Evolutionary conservation across 345 rosid species (phyloP).

Genomic region (Dovyalis caffra): DNA sequence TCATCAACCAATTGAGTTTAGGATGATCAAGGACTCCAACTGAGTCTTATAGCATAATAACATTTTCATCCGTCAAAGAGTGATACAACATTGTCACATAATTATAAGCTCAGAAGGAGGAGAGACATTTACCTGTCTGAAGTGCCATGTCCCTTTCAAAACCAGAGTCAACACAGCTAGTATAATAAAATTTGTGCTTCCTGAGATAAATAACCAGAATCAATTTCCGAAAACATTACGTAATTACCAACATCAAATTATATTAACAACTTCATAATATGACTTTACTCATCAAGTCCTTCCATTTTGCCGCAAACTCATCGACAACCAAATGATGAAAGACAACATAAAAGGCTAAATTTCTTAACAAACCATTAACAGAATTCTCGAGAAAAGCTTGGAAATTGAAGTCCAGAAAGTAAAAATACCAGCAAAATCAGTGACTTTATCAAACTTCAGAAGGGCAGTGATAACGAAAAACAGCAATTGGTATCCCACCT

Average conservation of each 20-base stretch:
- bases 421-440: conserved; percentile 81
- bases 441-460: conserved; percentile 84
- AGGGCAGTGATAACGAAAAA: conserved; percentile 81
- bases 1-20: neutral
- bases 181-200: conserved; percentile 85
- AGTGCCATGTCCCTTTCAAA: conserved; percentile 76
- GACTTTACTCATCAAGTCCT: conserved; percentile 1
- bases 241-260: neutral
- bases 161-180: conserved; percentile 74
- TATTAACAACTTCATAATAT: neutral
- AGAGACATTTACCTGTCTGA: conserved; percentile 64
- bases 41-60: neutral
- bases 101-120: neutral
- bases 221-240: neutral
- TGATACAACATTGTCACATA: neutral
- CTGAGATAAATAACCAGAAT: conserved; percentile 33
- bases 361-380: no score
- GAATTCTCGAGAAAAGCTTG: neutral
- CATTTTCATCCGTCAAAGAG: neutral
- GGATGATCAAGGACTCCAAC: neutral
- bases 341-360: no score
- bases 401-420: neutral
- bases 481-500: conserved; percentile 74
- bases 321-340: no score
- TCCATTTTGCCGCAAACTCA: no score